Evolutionary conservation across 768 basidiomycete genomes (phyloP), one percentile per base, ranked within the genome.

Genomic region (Suillus hirtellus): DNA sequence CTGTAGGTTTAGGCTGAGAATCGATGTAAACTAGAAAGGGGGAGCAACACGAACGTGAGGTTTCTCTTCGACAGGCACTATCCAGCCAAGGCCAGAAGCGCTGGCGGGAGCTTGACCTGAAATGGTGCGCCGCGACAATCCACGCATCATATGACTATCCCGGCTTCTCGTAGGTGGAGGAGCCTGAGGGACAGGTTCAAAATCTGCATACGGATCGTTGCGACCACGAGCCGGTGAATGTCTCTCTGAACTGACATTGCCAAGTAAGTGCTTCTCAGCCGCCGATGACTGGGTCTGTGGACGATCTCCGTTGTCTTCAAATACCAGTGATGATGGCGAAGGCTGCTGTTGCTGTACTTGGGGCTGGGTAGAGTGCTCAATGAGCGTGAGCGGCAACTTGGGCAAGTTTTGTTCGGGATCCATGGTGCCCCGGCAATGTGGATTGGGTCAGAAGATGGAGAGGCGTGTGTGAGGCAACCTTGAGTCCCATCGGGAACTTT

Each of bases 61-160:
- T 60, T 66, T 76, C 27, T 60, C 64, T 1, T 75, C 53, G 31
- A 71, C 49, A 0, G 74, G 74, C 3, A 75, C 67, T 56, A 75
- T 75, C 65, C 66, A 68, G 50, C 73, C 74, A 5, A 75, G 19
- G 4, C 59, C 69, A 21, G 66, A 31, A 31, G 31, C 31, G 31
- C 31, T 31, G 31, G 6, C 6, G 31, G 31, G 46, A 4, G 35
- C 43, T 3, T n/a, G 27, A 10, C 38, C 37, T 24, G 67, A 56
- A 2, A 21, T 10, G 27, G 55, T 53, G 19, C 62, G 70, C 31
- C 64, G 68, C 4, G 69, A 59, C n/a, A 65, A 21, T 10, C 54
- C 10, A 37, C 65, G 75, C 38, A 40, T 27, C 8, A 38, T 8
- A 9, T 67, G 66, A 4, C 65, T 64, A 0, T 75, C 69, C 17